These are phyloP conservation scores for Paraglomus brasilianum DNA, from an alignment of 192 early-diverging fungal genomes.

Conservation along the genomic window DNA sequence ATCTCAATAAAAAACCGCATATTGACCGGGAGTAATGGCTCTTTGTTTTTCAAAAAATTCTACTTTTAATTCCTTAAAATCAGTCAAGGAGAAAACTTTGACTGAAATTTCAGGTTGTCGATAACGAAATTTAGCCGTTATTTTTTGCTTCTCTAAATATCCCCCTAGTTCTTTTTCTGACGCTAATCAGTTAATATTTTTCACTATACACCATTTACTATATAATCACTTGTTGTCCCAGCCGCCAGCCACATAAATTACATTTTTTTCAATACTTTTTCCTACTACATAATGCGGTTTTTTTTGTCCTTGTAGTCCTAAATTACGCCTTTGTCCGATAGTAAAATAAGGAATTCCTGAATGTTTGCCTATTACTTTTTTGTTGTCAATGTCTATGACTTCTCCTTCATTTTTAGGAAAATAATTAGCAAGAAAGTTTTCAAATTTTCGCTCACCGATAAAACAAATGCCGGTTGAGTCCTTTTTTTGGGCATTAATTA, in stretches of 20 bases:
- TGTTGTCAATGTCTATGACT: conserved; percentile 1
- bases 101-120: not conserved
- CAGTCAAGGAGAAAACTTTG: not conserved
- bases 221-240: conserved; percentile 9
- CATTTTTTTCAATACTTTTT: conserved; percentile 3
- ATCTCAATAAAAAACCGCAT: conserved; percentile 1
- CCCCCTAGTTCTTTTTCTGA: not conserved
- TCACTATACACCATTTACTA: not conserved
- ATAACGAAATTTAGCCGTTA: conserved; percentile 20
- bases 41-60: conserved; percentile 17
- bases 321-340: not conserved
- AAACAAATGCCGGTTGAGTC: conserved; percentile 21
- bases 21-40: conserved; percentile 2
- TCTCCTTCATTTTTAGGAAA: conserved; percentile 3
- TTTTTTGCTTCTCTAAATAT: not conserved
- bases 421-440: conserved; percentile 18
- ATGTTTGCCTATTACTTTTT: not conserved
- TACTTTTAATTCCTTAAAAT: conserved; percentile 1
- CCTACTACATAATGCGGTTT: conserved; percentile 5
- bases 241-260: not conserved
- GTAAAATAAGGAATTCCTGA: conserved; percentile 1
- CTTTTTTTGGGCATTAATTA: conserved; percentile 21
- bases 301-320: conserved; percentile 18
- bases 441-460: conserved; percentile 10
- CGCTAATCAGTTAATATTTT: conserved; percentile 14